Base-by-base conservation (phyloP, 108 stramenopile species). In the Pseudonitzschia multiseries region DNA sequence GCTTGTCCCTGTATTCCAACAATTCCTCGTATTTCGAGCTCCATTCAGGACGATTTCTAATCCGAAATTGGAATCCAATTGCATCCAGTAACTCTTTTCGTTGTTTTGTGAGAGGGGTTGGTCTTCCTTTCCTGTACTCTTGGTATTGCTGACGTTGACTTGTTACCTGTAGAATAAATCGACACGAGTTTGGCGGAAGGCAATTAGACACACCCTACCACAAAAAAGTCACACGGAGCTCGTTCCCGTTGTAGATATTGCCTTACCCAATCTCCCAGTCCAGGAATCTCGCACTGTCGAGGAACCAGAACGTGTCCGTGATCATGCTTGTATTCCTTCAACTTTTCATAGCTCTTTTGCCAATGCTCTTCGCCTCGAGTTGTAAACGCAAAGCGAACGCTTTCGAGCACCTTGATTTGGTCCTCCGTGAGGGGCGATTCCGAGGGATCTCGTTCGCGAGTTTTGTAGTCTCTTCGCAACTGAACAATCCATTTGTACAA, bases 41-140 rank as follows among this genome's bases (percentile, higher is more conserved):
- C 92, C 92, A 93, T 68, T 85, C 85, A 4, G 86, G 76, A 41
- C 89, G 83, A 61, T 81, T 77, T 36, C 89, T 71, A 21, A 93
- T 80, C 57, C 87, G 83, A 85, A 86, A 90, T 32, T 81, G 81
- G 76, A 93, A 93, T 0, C 92, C 92, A 32, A 90, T 56, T 29
- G 71, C 70, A 51, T 91, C 86, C 72, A 94, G 70, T 33, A 80
- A 67, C 10, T 70, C 70, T 59, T 74, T 75, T n/a, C 90, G 82
- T 32, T 90, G 85, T 40, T 81, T 79, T 3, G 86, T 89, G 77
- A 94, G 68, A 20, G 65, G 68, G 13, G 83, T 75, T 20, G 68
- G 79, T 68, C 83, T 80, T 10, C 84, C 85, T 21, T 84, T 74
- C 2, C 44, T 28, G 57, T 79, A 75, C 6, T 60, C 65, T 59